Percentiles rank a stretch among this genome's conserved stretches.
phyloP scores from a whole-genome alignment of 225 moss, liverwort and hornwort genomes.

The Lunularia cruciata region DNA sequence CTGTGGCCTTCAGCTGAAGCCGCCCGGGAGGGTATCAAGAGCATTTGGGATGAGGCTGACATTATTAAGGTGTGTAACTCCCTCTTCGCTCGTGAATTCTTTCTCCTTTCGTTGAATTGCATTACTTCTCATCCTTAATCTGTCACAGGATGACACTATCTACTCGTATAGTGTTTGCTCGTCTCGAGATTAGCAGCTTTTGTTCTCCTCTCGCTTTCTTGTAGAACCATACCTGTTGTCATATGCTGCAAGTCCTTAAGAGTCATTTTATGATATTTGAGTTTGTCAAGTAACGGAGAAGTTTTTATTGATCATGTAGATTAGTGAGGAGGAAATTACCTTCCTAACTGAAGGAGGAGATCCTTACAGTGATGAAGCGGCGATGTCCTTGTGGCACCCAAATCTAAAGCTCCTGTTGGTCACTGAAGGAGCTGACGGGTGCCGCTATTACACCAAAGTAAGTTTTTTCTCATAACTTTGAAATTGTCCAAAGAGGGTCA shows the following conservation, averaged over 20 bases:
- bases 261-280: no score
- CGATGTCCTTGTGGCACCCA: slow-evolving; percentile 51
- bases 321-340: slow-evolving; percentile 56
- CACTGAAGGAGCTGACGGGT: slow-evolving; percentile 75
- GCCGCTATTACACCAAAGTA: slow-evolving; percentile 78
- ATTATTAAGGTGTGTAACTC: slow-evolving; percentile 49
- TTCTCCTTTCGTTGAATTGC: not conserved
- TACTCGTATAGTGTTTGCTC: not conserved
- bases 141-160: not conserved
- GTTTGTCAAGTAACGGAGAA: no score
- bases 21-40: slow-evolving; percentile 76
- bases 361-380: slow-evolving; percentile 52
- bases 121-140: not conserved
- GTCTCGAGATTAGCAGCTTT: not conserved
- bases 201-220: no score
- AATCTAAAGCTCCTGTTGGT: slow-evolving; percentile 69
- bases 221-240: not conserved
- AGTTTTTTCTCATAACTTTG: not conserved
- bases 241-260: not conserved
- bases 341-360: slow-evolving; percentile 62
- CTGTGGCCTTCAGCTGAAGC: slow-evolving; percentile 72
- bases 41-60: slow-evolving; percentile 76
- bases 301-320: slow-evolving; percentile 31
- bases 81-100: not conserved
- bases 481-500: no score